Conservation (phyloP, 495 filamentous ascomycete species). For the Peziza echinospora region DNA sequence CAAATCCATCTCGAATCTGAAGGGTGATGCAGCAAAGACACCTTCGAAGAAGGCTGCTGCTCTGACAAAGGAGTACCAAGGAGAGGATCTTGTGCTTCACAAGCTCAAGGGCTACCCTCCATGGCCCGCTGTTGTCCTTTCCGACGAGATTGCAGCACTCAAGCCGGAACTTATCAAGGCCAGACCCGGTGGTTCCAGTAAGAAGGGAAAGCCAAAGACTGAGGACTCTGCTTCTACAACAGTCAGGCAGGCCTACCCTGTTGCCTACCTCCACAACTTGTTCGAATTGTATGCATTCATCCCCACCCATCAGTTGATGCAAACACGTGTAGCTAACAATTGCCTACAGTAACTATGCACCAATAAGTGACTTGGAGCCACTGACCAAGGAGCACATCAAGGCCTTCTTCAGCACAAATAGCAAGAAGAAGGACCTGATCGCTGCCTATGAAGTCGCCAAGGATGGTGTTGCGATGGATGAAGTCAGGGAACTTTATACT, state of each 20-base stretch:
- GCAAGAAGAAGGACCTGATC: constrained; percentile 53
- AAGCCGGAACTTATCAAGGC: constrained; percentile 52
- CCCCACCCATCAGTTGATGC: constrained; percentile 1
- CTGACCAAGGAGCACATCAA: constrained; percentile 44
- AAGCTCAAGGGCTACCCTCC: constrained; percentile 74
- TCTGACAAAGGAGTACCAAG: background rate
- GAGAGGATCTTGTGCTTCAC: constrained; percentile 25
- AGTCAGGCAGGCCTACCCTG: constrained; percentile 58
- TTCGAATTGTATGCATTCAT: constrained; percentile 70
- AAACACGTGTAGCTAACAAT: constrained; percentile 6
- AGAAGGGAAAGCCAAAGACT: background rate
- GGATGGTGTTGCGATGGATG: constrained; percentile 44
- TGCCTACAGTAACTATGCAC: constrained; percentile 51
- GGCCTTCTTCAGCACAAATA: constrained; percentile 37
- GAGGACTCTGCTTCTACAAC: too few relatives aligned
- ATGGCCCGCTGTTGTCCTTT: constrained; percentile 78
- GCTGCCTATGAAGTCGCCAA: constrained; percentile 51
- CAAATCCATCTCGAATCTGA: background rate
- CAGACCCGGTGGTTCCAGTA: constrained; percentile 44
- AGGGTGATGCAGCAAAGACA: background rate
- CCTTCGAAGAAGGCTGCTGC: background rate
- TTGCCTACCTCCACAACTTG: constrained; percentile 74
- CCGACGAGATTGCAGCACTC: constrained; percentile 75
- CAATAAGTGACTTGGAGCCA: constrained; percentile 53
- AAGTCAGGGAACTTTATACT: constrained; percentile 14